Evolutionary conservation across 2,329 filamentous ascomycete species (phyloP).

Genomic region (Ustulina deusta): DNA sequence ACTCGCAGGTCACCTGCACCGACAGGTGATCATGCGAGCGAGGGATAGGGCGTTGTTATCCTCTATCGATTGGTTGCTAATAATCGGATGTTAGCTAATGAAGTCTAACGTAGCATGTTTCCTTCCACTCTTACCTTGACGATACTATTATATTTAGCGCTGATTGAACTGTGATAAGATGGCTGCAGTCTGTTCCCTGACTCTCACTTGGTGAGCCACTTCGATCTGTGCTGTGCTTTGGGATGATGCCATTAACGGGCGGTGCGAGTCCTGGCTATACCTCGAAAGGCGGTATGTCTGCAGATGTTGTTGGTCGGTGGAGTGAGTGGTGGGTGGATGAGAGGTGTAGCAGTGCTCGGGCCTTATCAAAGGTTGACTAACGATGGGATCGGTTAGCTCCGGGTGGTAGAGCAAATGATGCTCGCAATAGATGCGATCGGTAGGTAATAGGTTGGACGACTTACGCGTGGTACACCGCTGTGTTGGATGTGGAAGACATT

Average conservation of each 20-base stretch:
- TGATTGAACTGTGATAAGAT: constrained; percentile 28
- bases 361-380: constrained; percentile 22
- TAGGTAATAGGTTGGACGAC: background rate
- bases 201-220: constrained; percentile 4
- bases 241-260: constrained; percentile 22
- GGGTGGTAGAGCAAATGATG: background rate
- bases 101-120: background rate
- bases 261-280: constrained; percentile 27
- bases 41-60: background rate
- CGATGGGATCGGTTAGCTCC: background rate
- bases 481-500: constrained; percentile 30
- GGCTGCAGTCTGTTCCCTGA: constrained; percentile 23
- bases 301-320: constrained; percentile 21
- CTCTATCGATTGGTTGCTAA: background rate
- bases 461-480: constrained; percentile 25
- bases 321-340: constrained; percentile 27
- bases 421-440: background rate
- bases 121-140: background rate
- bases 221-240: constrained; percentile 19
- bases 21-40: background rate
- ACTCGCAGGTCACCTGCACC: too few species aligned
- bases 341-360: constrained; percentile 30
- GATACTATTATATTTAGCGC: constrained; percentile 1
- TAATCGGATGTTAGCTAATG: background rate
- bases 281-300: constrained; percentile 27